phyloP scores from a whole-genome alignment of 768 basidiomycete species.

The Trametes maxima region DNA sequence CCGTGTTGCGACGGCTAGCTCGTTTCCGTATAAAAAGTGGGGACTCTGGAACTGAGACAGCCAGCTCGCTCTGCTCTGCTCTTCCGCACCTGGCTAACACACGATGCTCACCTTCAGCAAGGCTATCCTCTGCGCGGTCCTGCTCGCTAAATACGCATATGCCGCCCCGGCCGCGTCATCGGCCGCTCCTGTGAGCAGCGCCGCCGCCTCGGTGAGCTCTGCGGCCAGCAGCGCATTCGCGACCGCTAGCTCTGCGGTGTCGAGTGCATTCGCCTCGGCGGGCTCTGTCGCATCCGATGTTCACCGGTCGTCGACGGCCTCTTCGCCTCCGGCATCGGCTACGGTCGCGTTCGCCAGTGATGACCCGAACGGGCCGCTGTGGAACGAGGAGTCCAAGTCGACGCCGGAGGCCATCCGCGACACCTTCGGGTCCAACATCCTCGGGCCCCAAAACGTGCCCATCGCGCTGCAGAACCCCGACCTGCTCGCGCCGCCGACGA shows the following conservation, averaged over 20 bases:
- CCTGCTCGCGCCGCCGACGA: slow-evolving; percentile 58
- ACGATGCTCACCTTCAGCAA: slow-evolving; percentile 23
- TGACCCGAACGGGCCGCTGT: slow-evolving; percentile 32
- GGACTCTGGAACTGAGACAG: too few species aligned
- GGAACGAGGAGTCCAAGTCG: slow-evolving; percentile 23
- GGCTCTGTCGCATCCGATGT: background rate
- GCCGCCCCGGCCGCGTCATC: slow-evolving; percentile 35
- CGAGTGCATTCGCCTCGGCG: slow-evolving; percentile 7
- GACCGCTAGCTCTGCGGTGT: slow-evolving; percentile 9
- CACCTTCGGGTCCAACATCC: slow-evolving; percentile 45
- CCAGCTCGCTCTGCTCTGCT: slow-evolving; percentile 20
- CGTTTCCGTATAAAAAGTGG: slow-evolving; percentile 10
- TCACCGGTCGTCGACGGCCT: background rate
- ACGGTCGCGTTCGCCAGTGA: slow-evolving; percentile 31
- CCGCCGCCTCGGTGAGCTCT: slow-evolving; percentile 2
- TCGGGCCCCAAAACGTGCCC: slow-evolving; percentile 60
- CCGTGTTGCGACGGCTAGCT: background rate
- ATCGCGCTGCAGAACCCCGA: slow-evolving; percentile 62
- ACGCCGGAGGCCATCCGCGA: slow-evolving; percentile 49
- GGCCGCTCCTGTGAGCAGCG: slow-evolving; percentile 9
- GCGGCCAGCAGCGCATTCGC: background rate
- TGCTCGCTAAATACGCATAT: slow-evolving; percentile 18
- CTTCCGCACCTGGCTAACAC: background rate
- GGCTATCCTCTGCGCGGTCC: slow-evolving; percentile 26
- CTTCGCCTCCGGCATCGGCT: slow-evolving; percentile 15